These are phyloP conservation scores for Gossypium ekmanianum DNA, from an alignment of 345 rosid species.

Conservation along the genomic window DNA sequence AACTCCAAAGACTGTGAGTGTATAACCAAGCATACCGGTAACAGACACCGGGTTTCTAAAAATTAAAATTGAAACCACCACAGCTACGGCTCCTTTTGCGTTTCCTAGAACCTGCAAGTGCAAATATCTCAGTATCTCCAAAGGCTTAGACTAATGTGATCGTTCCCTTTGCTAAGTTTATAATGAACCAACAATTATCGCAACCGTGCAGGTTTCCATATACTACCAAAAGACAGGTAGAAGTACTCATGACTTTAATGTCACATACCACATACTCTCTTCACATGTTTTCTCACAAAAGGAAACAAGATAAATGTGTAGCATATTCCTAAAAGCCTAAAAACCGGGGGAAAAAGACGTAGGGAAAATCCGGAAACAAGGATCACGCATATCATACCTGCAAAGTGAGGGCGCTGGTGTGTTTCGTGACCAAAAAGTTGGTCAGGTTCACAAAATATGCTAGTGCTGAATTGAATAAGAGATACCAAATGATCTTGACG, in stretches of 20 bases:
- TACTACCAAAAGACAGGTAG: not conserved
- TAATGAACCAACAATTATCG: not conserved
- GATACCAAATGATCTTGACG: conserved; percentile 81
- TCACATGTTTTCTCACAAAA: not conserved
- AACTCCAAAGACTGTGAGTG: conserved; percentile 89
- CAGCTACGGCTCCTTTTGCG: conserved; percentile 99
- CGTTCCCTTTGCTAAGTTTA: not conserved
- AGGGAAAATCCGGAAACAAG: conserved; percentile 8
- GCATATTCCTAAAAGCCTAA: not conserved
- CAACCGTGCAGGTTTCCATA: not conserved
- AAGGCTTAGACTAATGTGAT: not conserved
- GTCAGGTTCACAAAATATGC: conserved; percentile 97
- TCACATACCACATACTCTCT: not conserved
- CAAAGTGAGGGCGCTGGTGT: conserved; percentile 92
- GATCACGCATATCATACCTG: conserved; percentile 51
- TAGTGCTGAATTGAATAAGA: conserved; percentile 85
- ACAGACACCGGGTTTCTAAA: conserved; percentile 94
- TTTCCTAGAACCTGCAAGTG: conserved; percentile 82
- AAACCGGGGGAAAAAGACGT: not conserved
- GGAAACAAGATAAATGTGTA: not conserved
- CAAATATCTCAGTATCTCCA: conserved; percentile 2
- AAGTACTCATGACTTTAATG: not conserved
- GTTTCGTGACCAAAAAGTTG: conserved; percentile 97
- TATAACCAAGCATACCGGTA: conserved; percentile 97
- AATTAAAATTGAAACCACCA: conserved; percentile 89